Percentiles rank a stretch among this genome's conserved stretches.
Evolutionary conservation across 768 basidiomycete species (phyloP).

Genomic region (Sistotremastrum niveocremeum): DNA sequence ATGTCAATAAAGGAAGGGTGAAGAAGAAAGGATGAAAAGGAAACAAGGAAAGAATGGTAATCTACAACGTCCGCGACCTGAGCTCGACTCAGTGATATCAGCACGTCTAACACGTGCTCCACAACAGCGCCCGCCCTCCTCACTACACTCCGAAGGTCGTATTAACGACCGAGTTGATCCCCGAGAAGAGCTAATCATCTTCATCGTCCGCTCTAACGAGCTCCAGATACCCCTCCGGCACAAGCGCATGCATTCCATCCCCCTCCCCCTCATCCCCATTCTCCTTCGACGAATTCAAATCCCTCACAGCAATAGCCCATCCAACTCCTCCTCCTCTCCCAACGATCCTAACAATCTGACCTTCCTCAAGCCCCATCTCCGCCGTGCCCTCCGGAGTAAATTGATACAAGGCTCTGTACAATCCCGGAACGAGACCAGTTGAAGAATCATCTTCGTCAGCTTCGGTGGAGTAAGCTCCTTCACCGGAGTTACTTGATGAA

Average conservation of each 20-base stretch:
- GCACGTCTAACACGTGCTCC: too few species aligned
- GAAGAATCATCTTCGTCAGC: constrained; percentile 13
- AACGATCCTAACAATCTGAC: constrained; percentile 58
- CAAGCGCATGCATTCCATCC: constrained; percentile 44
- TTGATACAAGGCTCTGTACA: constrained; percentile 65
- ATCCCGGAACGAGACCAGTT: constrained; percentile 41
- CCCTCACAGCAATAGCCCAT: constrained; percentile 59
- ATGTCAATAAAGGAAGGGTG: too few species aligned
- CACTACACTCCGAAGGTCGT: too few species aligned
- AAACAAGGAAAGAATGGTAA: too few species aligned
- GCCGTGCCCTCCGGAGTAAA: constrained; percentile 73
- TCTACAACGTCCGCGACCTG: too few species aligned
- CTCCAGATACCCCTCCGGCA: constrained; percentile 70
- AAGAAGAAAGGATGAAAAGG: too few species aligned
- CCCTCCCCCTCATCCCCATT: constrained; percentile 19
- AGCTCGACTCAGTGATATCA: too few species aligned
- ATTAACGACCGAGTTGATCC: too few species aligned
- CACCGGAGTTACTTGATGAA: constrained; percentile 6
- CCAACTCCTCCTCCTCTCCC: constrained; percentile 61
- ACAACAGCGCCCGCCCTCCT: too few species aligned
- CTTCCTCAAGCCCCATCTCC: constrained; percentile 72
- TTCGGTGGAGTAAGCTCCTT: neutral
- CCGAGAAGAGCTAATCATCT: constrained; percentile 10
- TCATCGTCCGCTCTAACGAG: constrained; percentile 31
- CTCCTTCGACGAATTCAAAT: neutral